Evolutionary conservation across 148 eudicot genomes (phyloP).

Genomic region (Persicaria tinctoria): DNA sequence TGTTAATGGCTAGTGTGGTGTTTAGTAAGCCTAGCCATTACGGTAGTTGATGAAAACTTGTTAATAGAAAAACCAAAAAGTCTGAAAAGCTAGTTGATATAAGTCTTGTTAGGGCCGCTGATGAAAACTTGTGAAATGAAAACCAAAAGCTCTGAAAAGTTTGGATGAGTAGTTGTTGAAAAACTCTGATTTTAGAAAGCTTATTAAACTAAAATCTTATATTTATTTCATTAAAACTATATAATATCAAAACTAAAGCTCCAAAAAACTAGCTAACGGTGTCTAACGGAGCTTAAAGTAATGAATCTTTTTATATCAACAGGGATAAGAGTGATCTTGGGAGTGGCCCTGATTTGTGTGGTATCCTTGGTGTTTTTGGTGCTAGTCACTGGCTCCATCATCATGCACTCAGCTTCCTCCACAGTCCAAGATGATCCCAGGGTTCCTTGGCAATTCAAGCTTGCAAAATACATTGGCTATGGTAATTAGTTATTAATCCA

Average conservation of each 20-base stretch:
- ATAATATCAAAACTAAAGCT: not conserved
- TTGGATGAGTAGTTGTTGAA: no score
- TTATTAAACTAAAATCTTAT: no score
- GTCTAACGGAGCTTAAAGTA: not conserved
- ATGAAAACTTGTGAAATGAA: no score
- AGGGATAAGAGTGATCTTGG: slow-evolving; percentile 6
- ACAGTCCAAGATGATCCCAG: slow-evolving; percentile 11
- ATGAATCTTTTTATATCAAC: not conserved
- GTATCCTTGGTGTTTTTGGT: slow-evolving; percentile 11
- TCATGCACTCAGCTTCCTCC: slow-evolving; percentile 18
- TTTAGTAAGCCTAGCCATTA: no score
- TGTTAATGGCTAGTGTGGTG: no score
- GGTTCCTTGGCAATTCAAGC: slow-evolving; percentile 3
- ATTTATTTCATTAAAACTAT: not conserved
- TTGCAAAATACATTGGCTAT: slow-evolving; percentile 18
- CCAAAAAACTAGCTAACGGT: not conserved
- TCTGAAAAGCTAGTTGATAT: no score
- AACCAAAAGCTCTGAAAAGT: no score
- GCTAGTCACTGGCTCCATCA: not conserved
- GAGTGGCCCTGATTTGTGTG: slow-evolving; percentile 1
- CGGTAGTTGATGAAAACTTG: no score
- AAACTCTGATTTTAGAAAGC: no score
- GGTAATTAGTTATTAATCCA: slow-evolving; percentile 14
- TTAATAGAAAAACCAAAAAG: no score
- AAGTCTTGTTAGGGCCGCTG: no score